These are phyloP conservation scores for Catharanthus roseus DNA, from an alignment of 257 asterid genomes.

Conservation along the genomic window DNA sequence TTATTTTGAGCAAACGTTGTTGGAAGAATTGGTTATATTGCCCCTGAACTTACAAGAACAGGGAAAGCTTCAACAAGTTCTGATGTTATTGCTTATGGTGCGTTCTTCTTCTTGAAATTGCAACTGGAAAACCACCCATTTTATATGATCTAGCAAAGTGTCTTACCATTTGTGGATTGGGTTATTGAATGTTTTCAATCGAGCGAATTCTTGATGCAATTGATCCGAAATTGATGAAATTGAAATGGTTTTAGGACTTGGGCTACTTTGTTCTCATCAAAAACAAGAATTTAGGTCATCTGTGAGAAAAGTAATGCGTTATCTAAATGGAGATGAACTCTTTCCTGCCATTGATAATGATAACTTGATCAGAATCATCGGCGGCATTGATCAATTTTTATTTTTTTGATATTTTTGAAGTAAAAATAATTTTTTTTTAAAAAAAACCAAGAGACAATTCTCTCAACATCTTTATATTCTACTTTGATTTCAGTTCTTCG, in stretches of 20 bases:
- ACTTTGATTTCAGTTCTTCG: no score
- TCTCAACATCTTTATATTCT: no score
- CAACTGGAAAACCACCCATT: slow-evolving; percentile 55
- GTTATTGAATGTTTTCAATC: slow-evolving; percentile 41
- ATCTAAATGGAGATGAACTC: slow-evolving; percentile 27
- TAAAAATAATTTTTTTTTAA: no score
- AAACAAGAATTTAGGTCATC: slow-evolving; percentile 40
- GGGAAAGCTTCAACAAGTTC: slow-evolving; percentile 62
- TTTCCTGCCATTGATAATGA: background rate
- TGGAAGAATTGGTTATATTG: slow-evolving; percentile 84
- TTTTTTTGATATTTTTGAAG: no score
- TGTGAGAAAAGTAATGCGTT: slow-evolving; percentile 30
- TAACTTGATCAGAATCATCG: no score
- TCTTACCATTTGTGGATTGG: slow-evolving; percentile 55
- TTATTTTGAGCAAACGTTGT: slow-evolving; percentile 69
- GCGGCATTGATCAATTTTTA: no score
- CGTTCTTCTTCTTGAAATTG: slow-evolving; percentile 66
- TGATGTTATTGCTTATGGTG: slow-evolving; percentile 66
- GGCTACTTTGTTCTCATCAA: slow-evolving; percentile 66
- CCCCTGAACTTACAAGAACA: slow-evolving; percentile 57
- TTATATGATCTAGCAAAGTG: slow-evolving; percentile 29
- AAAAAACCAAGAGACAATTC: no score
- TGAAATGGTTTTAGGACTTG: slow-evolving; percentile 58
- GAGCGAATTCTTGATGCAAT: slow-evolving; percentile 46
- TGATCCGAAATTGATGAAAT: slow-evolving; percentile 47